Percentiles rank a stretch among this genome's conserved stretches.
phyloP scores from a whole-genome alignment of 768 basidiomycete genomes.

The Amanita exitialis region DNA sequence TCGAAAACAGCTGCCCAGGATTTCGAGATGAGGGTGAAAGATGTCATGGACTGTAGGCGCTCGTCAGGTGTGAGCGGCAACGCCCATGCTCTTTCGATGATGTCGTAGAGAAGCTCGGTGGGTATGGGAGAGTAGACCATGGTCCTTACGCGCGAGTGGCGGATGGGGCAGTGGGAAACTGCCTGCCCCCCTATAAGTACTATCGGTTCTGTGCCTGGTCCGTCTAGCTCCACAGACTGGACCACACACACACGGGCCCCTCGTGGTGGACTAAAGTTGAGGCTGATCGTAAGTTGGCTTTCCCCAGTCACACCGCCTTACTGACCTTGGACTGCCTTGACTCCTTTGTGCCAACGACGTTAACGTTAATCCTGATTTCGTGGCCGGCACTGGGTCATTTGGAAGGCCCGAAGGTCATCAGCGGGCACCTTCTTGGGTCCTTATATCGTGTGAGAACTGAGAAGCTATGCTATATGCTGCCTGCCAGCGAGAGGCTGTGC shows the following conservation, averaged over 20 bases:
- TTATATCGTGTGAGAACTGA: too few species aligned
- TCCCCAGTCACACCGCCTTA: too few species aligned
- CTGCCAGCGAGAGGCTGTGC: too few species aligned
- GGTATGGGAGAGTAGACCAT: not conserved
- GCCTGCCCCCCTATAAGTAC: not conserved
- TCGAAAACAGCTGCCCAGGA: not conserved
- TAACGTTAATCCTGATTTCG: too few species aligned
- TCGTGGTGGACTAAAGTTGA: not conserved
- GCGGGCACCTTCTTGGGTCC: too few species aligned
- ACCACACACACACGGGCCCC: not conserved
- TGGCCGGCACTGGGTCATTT: too few species aligned
- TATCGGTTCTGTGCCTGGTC: not conserved
- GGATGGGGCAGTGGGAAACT: not conserved
- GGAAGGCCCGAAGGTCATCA: too few species aligned
- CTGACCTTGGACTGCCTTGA: too few species aligned
- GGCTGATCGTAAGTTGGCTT: not conserved
- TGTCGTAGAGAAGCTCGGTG: constrained; percentile 2
- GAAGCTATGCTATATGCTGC: too few species aligned
- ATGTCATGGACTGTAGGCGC: not conserved
- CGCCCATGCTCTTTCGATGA: not conserved
- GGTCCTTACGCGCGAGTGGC: not conserved
- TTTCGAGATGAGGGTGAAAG: not conserved
- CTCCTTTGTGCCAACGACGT: too few species aligned
- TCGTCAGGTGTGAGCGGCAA: not conserved
- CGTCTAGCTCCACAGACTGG: not conserved